These are phyloP conservation scores for Psilocybe tampanensis DNA, from an alignment of 768 basidiomycete genomes.

Conservation along the genomic window DNA sequence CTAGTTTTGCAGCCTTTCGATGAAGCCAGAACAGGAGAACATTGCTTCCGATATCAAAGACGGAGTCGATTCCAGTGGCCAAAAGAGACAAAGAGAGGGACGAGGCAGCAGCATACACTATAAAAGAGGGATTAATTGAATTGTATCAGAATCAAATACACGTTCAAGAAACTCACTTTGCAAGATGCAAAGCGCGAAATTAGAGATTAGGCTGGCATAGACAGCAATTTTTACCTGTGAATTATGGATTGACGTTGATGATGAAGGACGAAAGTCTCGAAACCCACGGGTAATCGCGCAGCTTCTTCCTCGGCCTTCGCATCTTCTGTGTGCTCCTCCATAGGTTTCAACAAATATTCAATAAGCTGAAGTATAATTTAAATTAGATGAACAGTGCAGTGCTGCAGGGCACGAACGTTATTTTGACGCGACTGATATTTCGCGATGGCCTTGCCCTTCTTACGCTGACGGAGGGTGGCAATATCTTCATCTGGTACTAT, in stretches of 20 bases:
- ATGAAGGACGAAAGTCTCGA: not conserved
- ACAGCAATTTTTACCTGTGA: constrained; percentile 85
- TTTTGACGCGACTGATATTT: constrained; percentile 75
- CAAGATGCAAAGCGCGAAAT: constrained; percentile 69
- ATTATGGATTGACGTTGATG: constrained; percentile 4
- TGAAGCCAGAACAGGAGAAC: constrained; percentile 82
- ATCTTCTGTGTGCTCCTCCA: constrained; percentile 87
- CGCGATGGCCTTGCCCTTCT: constrained; percentile 63
- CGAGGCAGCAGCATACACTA: constrained; percentile 92
- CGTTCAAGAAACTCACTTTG: constrained; percentile 51
- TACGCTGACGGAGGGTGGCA: constrained; percentile 58
- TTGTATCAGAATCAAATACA: not conserved
- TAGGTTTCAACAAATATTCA: constrained; percentile 81
- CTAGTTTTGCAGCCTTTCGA: constrained; percentile 67
- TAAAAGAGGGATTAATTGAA: not conserved
- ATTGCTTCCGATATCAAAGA: constrained; percentile 85
- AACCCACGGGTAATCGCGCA: constrained; percentile 64
- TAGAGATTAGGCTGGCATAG: constrained; percentile 79
- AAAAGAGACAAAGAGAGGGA: constrained; percentile 84
- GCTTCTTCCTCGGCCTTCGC: constrained; percentile 71
- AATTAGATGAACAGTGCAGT: constrained; percentile 1
- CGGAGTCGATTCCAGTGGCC: constrained; percentile 87
- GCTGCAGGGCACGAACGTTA: constrained; percentile 39
- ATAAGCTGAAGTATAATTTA: constrained; percentile 62
- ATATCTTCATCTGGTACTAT: constrained; percentile 67